Percentiles rank a stretch among this genome's conserved stretches.
phyloP scores from a whole-genome alignment of 352 stramenopile species.

The Pythium folliculosum region DNA sequence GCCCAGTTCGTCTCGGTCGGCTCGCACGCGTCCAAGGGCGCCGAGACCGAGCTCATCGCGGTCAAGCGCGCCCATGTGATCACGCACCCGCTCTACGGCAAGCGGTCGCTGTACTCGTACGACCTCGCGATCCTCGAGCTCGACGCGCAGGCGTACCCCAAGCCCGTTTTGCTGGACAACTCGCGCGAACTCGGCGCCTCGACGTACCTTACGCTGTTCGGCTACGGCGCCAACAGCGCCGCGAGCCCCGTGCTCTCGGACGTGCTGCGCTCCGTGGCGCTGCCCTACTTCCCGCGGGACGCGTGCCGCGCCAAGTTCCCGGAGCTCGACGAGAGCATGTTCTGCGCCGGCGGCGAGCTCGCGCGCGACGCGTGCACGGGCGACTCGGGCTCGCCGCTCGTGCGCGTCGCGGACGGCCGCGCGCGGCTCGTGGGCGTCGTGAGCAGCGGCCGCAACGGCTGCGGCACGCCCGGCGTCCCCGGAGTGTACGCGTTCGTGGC shows the following conservation, averaged over 20 bases:
- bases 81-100: conserved; percentile 37
- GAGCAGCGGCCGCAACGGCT: conserved; percentile 43
- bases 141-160: conserved; percentile 33
- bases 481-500: conserved; percentile 39
- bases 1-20: conserved; percentile 39
- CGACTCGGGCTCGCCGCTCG: conserved; percentile 42
- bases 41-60: conserved; percentile 36
- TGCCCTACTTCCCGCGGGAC: conserved; percentile 33
- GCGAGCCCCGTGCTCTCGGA: conserved; percentile 26
- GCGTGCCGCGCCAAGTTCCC: conserved; percentile 33
- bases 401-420: conserved; percentile 25
- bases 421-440: conserved; percentile 41
- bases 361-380: conserved; percentile 43
- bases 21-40: conserved; percentile 31
- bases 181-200: conserved; percentile 23
- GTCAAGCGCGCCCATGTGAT: conserved; percentile 34
- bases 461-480: conserved; percentile 34
- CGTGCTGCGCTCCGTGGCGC: conserved; percentile 32
- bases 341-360: conserved; percentile 40
- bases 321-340: conserved; percentile 44
- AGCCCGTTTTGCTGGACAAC: conserved; percentile 38
- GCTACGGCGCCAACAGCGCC: conserved; percentile 38
- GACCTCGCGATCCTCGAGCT: conserved; percentile 46
- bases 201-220: conserved; percentile 35
- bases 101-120: conserved; percentile 37